These are phyloP conservation scores for Vitis hybrid DNA, from an alignment of 177 flowering plant genomes.

Conservation along the genomic window DNA sequence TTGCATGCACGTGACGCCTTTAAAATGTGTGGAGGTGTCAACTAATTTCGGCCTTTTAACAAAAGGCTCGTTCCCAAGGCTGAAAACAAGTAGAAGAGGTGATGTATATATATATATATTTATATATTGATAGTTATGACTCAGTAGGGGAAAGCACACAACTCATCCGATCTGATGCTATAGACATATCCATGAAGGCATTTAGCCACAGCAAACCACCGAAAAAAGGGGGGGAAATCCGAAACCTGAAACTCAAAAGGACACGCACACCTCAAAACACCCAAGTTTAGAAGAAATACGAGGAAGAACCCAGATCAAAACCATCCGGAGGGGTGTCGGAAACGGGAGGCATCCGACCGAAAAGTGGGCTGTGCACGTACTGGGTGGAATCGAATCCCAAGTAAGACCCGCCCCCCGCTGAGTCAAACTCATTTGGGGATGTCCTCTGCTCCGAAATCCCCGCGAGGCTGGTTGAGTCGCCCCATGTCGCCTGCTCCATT, in stretches of 20 bases:
- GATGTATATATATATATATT: too few species aligned
- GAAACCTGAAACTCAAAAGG: not conserved
- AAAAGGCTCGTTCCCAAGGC: too few species aligned
- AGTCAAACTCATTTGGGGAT: slow-evolving; percentile 15
- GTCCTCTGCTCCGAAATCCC: slow-evolving; percentile 15
- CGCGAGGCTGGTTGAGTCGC: slow-evolving; percentile 6
- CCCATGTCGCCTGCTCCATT: slow-evolving; percentile 19
- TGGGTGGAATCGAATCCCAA: slow-evolving; percentile 27
- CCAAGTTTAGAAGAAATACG: slow-evolving; percentile 33
- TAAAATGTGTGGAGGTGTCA: too few species aligned
- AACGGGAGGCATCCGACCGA: slow-evolving; percentile 61
- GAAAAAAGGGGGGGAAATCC: not conserved
- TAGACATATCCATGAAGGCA: too few species aligned
- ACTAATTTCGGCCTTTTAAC: too few species aligned
- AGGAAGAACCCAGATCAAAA: slow-evolving; percentile 40
- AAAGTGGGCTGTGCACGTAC: slow-evolving; percentile 58
- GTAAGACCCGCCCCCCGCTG: slow-evolving; percentile 14
- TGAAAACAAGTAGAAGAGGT: too few species aligned
- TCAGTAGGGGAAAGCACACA: too few species aligned
- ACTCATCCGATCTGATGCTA: too few species aligned
- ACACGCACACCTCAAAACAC: not conserved
- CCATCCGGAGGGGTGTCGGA: slow-evolving; percentile 35
- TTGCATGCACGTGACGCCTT: too few species aligned
- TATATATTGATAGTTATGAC: too few species aligned
- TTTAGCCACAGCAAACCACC: too few species aligned